phyloP scores from a whole-genome alignment of 1,284 basidiomycete genomes.

The Cutaneotrichosporon cavernicola region DNA sequence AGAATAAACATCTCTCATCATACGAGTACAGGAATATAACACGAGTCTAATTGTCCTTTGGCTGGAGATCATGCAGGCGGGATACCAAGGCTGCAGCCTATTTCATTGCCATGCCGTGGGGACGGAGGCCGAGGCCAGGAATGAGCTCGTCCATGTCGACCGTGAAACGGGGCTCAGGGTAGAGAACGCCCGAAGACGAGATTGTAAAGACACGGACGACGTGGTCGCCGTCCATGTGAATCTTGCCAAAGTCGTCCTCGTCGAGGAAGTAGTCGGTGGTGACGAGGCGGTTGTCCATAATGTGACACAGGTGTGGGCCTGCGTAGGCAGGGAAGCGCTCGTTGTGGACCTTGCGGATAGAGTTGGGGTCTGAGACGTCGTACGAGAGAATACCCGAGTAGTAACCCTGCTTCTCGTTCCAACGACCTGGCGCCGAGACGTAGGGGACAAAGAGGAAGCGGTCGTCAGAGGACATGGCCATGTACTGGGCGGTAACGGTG shows the following conservation, averaged over 20 bases:
- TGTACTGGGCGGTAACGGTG: slow-evolving; percentile 23
- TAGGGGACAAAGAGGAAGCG: slow-evolving; percentile 21
- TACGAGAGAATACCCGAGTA: slow-evolving; percentile 21
- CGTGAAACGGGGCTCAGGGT: slow-evolving; percentile 16
- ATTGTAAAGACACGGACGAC: slow-evolving; percentile 20
- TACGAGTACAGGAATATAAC: not conserved
- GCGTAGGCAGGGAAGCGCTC: slow-evolving; percentile 17
- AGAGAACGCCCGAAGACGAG: slow-evolving; percentile 14
- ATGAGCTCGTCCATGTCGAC: slow-evolving; percentile 17
- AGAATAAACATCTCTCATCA: slow-evolving; percentile 1
- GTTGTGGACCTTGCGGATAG: slow-evolving; percentile 17
- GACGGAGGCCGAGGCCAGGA: slow-evolving; percentile 18
- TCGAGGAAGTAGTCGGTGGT: slow-evolving; percentile 24
- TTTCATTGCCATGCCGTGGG: slow-evolving; percentile 18
- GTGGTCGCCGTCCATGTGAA: slow-evolving; percentile 25
- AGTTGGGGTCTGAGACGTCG: slow-evolving; percentile 18
- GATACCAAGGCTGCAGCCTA: not conserved
- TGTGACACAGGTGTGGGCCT: slow-evolving; percentile 20
- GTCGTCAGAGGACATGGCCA: slow-evolving; percentile 22
- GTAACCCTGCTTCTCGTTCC: slow-evolving; percentile 11
- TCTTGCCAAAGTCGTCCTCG: slow-evolving; percentile 25
- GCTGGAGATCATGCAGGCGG: not conserved
- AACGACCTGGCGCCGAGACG: slow-evolving; percentile 15
- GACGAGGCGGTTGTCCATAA: slow-evolving; percentile 20
- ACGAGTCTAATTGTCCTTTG: not conserved